Percentiles rank a stretch among this genome's conserved stretches.
phyloP scores from a whole-genome alignment of 306 rosid genomes.

The Ziziphus jujuba region DNA sequence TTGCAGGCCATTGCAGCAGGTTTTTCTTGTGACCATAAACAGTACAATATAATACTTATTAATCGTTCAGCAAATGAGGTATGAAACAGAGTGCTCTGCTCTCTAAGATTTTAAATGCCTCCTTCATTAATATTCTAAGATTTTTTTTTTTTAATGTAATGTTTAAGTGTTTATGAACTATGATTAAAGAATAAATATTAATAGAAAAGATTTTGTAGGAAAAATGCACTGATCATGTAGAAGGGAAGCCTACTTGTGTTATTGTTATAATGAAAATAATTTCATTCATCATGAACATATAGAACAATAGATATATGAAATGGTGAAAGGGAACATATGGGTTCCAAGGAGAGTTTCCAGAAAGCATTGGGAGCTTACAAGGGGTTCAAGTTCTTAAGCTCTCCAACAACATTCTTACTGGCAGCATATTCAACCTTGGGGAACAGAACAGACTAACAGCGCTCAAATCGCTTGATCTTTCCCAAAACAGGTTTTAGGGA shows the following conservation, averaged over 20 bases:
- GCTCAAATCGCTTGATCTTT: slow-evolving; percentile 19
- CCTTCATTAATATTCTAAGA: neutral
- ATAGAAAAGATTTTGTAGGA: too few species aligned
- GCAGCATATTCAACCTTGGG: neutral
- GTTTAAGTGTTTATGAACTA: too few species aligned
- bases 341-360: slow-evolving; percentile 17
- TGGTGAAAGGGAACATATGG: too few species aligned
- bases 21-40: slow-evolving; percentile 62
- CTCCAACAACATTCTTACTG: slow-evolving; percentile 10
- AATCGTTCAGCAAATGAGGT: slow-evolving; percentile 76
- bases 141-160: neutral
- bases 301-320: too few species aligned
- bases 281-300: too few species aligned
- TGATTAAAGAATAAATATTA: neutral
- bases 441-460: neutral
- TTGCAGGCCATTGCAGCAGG: slow-evolving; percentile 79
- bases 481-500: slow-evolving; percentile 13
- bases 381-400: slow-evolving; percentile 9
- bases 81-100: slow-evolving; percentile 14
- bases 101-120: slow-evolving; percentile 8
- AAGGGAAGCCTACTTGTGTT: too few species aligned
- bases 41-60: slow-evolving; percentile 52
- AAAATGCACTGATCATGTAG: too few species aligned
- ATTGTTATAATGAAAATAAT: too few species aligned
- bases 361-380: neutral